These are phyloP conservation scores for Microsporum audouinii DNA, from an alignment of 2,329 filamentous ascomycete genomes.

Conservation along the genomic window DNA sequence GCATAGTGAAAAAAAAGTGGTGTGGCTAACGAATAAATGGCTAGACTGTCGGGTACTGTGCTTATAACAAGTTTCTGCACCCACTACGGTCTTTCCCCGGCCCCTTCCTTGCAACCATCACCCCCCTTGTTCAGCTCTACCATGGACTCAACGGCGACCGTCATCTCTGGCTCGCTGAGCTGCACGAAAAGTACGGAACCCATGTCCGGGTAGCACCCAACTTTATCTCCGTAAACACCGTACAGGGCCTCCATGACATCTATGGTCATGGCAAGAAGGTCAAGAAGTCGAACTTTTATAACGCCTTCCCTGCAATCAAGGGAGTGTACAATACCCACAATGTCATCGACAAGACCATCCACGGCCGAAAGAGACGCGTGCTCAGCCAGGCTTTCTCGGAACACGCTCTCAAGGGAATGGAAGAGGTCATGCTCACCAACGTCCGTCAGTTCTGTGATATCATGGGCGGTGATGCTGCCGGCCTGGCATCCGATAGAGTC, in stretches of 20 bases:
- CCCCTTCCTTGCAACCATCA: slow-evolving; percentile 12
- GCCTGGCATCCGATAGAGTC: slow-evolving; percentile 12
- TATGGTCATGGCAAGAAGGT: slow-evolving; percentile 20
- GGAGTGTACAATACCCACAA: slow-evolving; percentile 16
- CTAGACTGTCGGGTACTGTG: slow-evolving; percentile 10
- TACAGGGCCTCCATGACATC: slow-evolving; percentile 54
- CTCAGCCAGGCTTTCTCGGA: slow-evolving; percentile 24
- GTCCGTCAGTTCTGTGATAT: slow-evolving; percentile 13
- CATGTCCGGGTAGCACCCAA: slow-evolving; percentile 68
- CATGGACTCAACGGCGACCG: slow-evolving; percentile 13
- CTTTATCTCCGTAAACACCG: slow-evolving; percentile 65
- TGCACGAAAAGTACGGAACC: slow-evolving; percentile 26
- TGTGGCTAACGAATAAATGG: neutral
- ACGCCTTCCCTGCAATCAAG: slow-evolving; percentile 31
- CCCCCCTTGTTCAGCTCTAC: slow-evolving; percentile 11
- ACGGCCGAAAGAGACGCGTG: slow-evolving; percentile 19
- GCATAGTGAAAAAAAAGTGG: too few species aligned
- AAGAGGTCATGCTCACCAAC: slow-evolving; percentile 15
- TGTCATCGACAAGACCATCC: slow-evolving; percentile 15
- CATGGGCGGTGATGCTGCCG: slow-evolving; percentile 13
- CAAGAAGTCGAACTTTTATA: slow-evolving; percentile 21
- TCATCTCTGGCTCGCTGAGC: slow-evolving; percentile 12
- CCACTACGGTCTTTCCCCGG: slow-evolving; percentile 12
- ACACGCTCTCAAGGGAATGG: slow-evolving; percentile 17
- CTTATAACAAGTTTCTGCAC: slow-evolving; percentile 14